These are phyloP conservation scores for Aureobasidium sp. DNA, from an alignment of 2,329 filamentous ascomycete species.

Conservation along the genomic window DNA sequence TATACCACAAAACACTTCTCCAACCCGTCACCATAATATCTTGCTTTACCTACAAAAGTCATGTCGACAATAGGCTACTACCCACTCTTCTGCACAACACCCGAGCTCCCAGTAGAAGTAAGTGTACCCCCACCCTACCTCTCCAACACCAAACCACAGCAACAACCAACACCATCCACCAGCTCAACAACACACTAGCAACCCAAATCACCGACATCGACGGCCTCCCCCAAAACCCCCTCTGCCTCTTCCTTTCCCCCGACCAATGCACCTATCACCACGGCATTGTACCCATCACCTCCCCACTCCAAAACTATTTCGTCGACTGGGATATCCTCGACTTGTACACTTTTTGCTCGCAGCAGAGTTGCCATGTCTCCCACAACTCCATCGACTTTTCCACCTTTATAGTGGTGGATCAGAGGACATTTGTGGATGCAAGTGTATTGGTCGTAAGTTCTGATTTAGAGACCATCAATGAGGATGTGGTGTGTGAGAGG, in stretches of 20 bases:
- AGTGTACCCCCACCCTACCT: background rate
- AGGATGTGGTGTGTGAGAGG: background rate
- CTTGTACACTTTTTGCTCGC: background rate
- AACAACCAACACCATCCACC: background rate
- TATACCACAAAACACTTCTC: background rate
- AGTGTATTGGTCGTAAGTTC: background rate
- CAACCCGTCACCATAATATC: background rate
- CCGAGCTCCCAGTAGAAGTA: background rate
- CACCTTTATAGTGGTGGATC: background rate
- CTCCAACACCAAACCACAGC: background rate
- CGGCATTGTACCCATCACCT: background rate
- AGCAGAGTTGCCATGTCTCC: background rate
- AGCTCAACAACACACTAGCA: background rate
- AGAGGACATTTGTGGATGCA: background rate
- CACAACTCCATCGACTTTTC: background rate
- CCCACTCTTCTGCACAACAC: background rate
- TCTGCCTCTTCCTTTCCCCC: background rate
- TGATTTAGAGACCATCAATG: background rate
- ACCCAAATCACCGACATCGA: background rate
- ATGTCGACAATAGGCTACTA: background rate
- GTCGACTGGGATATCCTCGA: background rate
- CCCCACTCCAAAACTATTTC: background rate
- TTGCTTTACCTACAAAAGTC: no score
- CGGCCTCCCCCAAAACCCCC: background rate
- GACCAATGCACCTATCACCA: background rate